Evolutionary conservation across 1,139 yeast genomes (phyloP).

Genomic region (Entelexis sorbosivorans): DNA sequence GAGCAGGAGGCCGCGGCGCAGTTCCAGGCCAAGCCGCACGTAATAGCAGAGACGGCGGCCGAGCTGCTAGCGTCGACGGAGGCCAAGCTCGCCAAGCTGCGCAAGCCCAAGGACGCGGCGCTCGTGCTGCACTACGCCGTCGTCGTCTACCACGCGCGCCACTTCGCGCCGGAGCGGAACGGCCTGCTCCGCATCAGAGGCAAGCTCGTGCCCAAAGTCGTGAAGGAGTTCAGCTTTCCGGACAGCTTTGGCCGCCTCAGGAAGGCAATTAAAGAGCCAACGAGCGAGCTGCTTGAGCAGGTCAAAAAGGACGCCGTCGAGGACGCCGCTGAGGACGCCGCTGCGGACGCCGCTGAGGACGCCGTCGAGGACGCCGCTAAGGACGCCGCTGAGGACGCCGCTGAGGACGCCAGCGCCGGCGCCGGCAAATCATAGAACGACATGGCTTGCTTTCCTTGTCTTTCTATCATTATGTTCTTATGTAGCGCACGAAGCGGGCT

Average conservation of each 20-base stretch:
- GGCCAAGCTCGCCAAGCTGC: conserved; percentile 2
- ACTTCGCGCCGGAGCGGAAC: conserved; percentile 17
- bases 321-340: too few species aligned
- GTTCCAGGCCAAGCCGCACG: conserved; percentile 2
- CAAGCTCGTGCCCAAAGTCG: conserved; percentile 28
- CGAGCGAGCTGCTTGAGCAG: conserved; percentile 6
- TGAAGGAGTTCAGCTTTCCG: conserved; percentile 24
- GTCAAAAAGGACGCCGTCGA: conserved; percentile 7
- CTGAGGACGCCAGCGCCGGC: not conserved
- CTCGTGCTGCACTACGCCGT: conserved; percentile 27
- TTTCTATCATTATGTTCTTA: too few species aligned
- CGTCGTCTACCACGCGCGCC: conserved; percentile 23
- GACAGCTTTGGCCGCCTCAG: conserved; percentile 15
- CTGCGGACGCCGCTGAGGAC: too few species aligned
- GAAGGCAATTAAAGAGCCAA: conserved; percentile 6
- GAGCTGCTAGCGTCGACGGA: not conserved
- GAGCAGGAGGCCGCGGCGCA: conserved; percentile 11
- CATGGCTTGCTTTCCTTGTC: too few species aligned
- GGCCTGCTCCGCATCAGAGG: conserved; percentile 27
- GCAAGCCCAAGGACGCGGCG: conserved; percentile 25
- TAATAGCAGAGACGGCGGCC: not conserved
- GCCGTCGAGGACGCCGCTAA: too few species aligned
- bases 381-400: too few species aligned
- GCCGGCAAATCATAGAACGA: too few species aligned
- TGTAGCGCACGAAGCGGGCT: not conserved